Conservation (phyloP, 2,329 filamentous ascomycete genomes). For the Arthrobotrys entomopaga region DNA sequence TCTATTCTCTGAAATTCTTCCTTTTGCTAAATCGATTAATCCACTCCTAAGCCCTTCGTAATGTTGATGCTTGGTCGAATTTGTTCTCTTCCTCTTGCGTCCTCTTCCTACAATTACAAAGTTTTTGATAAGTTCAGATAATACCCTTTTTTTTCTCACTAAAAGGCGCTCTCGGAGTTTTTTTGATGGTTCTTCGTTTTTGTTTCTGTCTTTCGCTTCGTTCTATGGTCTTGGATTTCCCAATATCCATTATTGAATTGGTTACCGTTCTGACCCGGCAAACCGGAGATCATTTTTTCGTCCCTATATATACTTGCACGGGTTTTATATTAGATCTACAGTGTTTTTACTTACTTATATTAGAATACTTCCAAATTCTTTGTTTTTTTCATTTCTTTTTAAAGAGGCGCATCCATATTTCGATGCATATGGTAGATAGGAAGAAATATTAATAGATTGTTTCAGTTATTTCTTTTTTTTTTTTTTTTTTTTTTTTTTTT, state of each 20-base stretch:
- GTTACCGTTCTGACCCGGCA: constrained; percentile 1
- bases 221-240: constrained; percentile 8
- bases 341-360: constrained; percentile 16
- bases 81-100: background rate
- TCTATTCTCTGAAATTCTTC: constrained; percentile 4
- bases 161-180: constrained; percentile 27
- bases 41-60: background rate
- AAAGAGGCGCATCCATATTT: constrained; percentile 16
- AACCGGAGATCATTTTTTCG: background rate
- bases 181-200: constrained; percentile 11
- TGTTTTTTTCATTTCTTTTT: constrained; percentile 9
- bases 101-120: constrained; percentile 13
- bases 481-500: no score
- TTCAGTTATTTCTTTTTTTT: no score
- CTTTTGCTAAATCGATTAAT: constrained; percentile 10
- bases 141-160: constrained; percentile 45
- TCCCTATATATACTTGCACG: constrained; percentile 1
- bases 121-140: constrained; percentile 8
- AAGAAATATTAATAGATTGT: background rate
- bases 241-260: constrained; percentile 23
- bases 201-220: constrained; percentile 11
- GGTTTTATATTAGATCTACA: constrained; percentile 11
- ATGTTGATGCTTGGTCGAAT: background rate
- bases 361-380: constrained; percentile 23
- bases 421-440: constrained; percentile 4